phyloP scores from a whole-genome alignment of 257 asterid species.

The Asclepias syriaca region DNA sequence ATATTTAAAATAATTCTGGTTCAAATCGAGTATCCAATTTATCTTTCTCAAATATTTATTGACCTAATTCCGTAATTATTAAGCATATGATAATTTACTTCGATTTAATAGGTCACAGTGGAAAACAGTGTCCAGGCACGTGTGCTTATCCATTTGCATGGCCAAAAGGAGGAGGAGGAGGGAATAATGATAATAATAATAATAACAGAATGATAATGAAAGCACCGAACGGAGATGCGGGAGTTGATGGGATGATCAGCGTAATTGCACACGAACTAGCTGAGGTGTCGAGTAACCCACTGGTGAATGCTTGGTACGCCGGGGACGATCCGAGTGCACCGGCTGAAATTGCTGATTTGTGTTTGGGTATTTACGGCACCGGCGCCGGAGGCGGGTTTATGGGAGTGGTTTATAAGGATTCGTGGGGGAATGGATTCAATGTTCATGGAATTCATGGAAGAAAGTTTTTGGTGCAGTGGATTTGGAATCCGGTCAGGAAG shows the following conservation, averaged over 20 bases:
- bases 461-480: constrained; percentile 79
- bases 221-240: constrained; percentile 61
- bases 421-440: constrained; percentile 52
- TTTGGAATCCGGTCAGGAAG: constrained; percentile 56
- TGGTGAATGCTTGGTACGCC: constrained; percentile 74
- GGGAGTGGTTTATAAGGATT: constrained; percentile 53
- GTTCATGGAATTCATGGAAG: constrained; percentile 63
- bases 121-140: constrained; percentile 61
- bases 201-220: constrained; percentile 22
- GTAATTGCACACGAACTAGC: constrained; percentile 82
- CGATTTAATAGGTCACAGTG: constrained; percentile 35
- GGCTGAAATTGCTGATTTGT: constrained; percentile 67
- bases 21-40: no score
- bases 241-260: constrained; percentile 75
- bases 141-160: constrained; percentile 74
- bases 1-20: no score
- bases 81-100: no score
- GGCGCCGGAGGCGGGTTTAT: constrained; percentile 71
- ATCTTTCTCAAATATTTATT: no score
- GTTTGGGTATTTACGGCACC: constrained; percentile 63
- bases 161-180: constrained; percentile 34
- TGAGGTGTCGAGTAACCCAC: constrained; percentile 63
- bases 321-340: constrained; percentile 74
- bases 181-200: not conserved
- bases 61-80: no score